Conservation (phyloP, 73 alveolate species). For the Stentor coeruleus region DNA sequence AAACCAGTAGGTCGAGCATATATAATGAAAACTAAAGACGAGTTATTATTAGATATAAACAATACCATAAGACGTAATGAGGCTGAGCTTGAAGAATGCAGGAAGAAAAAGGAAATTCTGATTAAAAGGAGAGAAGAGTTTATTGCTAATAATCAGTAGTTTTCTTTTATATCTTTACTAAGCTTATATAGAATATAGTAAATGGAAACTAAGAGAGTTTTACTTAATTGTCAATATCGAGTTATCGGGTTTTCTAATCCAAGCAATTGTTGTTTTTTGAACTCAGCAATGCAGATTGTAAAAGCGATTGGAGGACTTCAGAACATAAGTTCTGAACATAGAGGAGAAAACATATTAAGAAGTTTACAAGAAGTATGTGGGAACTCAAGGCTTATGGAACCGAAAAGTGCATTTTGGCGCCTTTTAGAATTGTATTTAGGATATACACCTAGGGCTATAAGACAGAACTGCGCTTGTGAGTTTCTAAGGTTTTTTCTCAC, state of each 20-base stretch:
- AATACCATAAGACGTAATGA: no score
- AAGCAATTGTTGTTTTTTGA: constrained; percentile 7
- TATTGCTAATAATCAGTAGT: no score
- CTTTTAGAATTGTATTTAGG: constrained; percentile 4
- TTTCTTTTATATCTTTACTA: no score
- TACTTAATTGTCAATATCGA: neutral
- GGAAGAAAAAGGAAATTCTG: no score
- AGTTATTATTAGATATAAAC: no score
- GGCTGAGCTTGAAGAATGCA: no score
- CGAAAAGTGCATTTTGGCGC: neutral
- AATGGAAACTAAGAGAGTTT: neutral
- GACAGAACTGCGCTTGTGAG: constrained; percentile 24
- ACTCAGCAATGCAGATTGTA: neutral
- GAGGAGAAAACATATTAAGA: neutral
- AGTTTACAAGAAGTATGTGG: neutral
- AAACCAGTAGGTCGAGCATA: no score
- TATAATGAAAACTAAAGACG: no score
- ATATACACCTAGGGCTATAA: constrained; percentile 14
- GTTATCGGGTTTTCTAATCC: neutral
- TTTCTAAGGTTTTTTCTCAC: constrained; percentile 15
- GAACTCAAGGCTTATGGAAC: neutral
- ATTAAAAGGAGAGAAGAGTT: no score
- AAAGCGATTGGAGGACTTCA: neutral
- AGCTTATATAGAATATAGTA: neutral
- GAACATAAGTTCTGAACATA: neutral